Evolutionary conservation across 768 basidiomycete genomes (phyloP).

Genomic region (Lentinula boryana): DNA sequence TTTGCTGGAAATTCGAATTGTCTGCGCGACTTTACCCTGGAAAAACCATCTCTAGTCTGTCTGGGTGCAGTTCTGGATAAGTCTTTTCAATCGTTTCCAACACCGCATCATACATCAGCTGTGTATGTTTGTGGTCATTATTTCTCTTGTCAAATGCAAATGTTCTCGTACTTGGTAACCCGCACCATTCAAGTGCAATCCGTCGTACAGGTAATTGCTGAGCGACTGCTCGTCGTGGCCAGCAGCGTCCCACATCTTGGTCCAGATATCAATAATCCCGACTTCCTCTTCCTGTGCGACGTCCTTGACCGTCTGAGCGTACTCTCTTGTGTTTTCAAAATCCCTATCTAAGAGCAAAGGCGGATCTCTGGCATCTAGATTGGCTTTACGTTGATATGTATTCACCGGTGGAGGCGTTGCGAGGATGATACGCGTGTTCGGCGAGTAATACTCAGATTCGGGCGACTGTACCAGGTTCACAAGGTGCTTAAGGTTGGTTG

Average conservation of each 20-base stretch:
- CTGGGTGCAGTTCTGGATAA: conserved; percentile 67
- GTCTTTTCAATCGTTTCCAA: conserved; percentile 46
- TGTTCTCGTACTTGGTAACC: conserved; percentile 62
- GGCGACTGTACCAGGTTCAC: conserved; percentile 58
- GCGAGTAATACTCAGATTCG: conserved; percentile 59
- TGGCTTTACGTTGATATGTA: conserved; percentile 47
- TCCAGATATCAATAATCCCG: conserved; percentile 72
- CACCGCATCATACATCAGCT: conserved; percentile 67
- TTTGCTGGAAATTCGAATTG: not conserved
- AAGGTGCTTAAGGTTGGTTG: conserved; percentile 56
- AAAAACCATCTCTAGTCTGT: conserved; percentile 54
- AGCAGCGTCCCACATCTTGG: conserved; percentile 65
- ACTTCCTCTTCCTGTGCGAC: conserved; percentile 52
- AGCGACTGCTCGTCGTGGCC: conserved; percentile 52
- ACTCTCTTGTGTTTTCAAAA: conserved; percentile 56
- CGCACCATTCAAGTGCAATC: conserved; percentile 70
- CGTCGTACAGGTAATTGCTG: conserved; percentile 57
- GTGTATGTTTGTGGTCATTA: not conserved
- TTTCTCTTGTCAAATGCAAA: not conserved
- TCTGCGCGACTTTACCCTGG: conserved; percentile 41
- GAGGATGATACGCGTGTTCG: conserved; percentile 68
- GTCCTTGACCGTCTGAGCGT: conserved; percentile 65
- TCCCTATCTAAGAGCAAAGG: conserved; percentile 50
- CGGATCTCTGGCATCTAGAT: conserved; percentile 43
- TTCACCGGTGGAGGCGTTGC: conserved; percentile 85